These are phyloP conservation scores for Tuber magnatum DNA, from an alignment of 495 filamentous ascomycete species.

Conservation along the genomic window DNA sequence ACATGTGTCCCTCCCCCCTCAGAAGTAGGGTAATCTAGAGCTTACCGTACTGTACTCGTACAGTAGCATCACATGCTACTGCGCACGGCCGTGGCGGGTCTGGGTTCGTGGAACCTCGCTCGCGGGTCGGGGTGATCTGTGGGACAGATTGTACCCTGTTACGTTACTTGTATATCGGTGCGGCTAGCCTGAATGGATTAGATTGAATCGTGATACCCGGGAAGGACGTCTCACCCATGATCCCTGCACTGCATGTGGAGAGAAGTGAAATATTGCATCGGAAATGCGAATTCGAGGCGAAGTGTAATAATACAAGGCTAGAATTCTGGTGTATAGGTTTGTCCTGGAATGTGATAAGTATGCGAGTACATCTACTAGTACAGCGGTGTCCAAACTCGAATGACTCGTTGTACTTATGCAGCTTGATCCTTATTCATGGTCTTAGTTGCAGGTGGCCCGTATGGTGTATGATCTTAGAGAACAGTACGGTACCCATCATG, in stretches of 20 bases:
- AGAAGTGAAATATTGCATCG: not conserved
- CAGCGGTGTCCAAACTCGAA: not conserved
- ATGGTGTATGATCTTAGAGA: not conserved
- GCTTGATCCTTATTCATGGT: not conserved
- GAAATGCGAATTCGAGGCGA: not conserved
- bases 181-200: too few relatives aligned
- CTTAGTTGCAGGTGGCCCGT: not conserved
- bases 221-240: not conserved
- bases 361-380: too few relatives aligned
- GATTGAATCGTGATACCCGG: not conserved
- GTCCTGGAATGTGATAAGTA: not conserved
- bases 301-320: not conserved
- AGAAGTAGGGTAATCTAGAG: too few relatives aligned
- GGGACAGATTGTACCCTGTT: not conserved
- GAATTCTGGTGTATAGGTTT: not conserved
- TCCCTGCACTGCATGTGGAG: not conserved
- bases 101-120: not conserved
- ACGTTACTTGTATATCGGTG: not conserved
- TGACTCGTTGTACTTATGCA: not conserved
- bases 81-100: not conserved
- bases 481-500: not conserved
- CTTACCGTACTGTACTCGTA: too few relatives aligned
- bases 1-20: too few relatives aligned
- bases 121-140: not conserved
- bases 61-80: not conserved